These are phyloP conservation scores for Albatrellus ellisii DNA, from an alignment of 768 basidiomycete species.

Conservation along the genomic window DNA sequence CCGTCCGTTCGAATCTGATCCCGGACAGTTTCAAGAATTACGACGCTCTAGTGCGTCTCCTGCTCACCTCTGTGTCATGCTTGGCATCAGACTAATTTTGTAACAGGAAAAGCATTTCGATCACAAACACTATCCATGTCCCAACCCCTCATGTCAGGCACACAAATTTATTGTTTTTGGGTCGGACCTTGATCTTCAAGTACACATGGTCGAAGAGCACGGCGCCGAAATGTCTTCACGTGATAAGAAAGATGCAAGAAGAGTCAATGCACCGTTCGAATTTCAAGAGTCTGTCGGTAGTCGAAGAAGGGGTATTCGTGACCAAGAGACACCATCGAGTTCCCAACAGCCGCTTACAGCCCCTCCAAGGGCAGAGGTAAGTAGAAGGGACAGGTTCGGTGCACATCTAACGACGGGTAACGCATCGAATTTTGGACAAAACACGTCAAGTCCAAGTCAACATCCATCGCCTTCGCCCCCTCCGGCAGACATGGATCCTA, in stretches of 20 bases:
- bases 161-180: constrained; percentile 95
- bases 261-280: constrained; percentile 52
- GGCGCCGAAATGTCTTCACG: constrained; percentile 58
- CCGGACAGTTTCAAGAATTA: constrained; percentile 62
- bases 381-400: constrained; percentile 53
- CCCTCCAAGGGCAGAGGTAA: constrained; percentile 20
- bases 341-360: constrained; percentile 13
- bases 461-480: constrained; percentile 22
- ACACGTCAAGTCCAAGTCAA: constrained; percentile 13
- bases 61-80: background rate
- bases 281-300: constrained; percentile 51
- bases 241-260: constrained; percentile 54
- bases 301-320: constrained; percentile 35
- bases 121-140: constrained; percentile 67
- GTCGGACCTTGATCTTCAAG: constrained; percentile 77
- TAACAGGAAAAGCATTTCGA: constrained; percentile 64
- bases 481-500: constrained; percentile 36
- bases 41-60: constrained; percentile 42
- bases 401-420: constrained; percentile 36
- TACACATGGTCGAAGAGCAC: constrained; percentile 81
- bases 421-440: constrained; percentile 5
- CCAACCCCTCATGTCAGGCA: constrained; percentile 55
- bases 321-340: constrained; percentile 32
- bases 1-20: background rate
- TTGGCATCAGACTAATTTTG: background rate